Evolutionary conservation across 768 basidiomycete genomes (phyloP), one percentile per base, ranked within the genome.

Genomic region (Tephrocybe sp.): DNA sequence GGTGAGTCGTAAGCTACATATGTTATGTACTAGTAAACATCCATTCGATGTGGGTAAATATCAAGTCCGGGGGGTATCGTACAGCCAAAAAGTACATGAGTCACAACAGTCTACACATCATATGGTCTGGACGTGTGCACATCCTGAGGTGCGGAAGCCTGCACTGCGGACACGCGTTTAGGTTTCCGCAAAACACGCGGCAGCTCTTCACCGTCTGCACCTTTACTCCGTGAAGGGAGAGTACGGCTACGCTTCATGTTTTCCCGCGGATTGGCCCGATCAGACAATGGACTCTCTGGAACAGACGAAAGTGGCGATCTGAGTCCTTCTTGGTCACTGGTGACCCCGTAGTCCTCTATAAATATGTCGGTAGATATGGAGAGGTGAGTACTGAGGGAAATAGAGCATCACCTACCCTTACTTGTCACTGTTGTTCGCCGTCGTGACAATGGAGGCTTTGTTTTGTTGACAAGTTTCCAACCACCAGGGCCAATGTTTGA

Each of bases 221-320:
- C 56, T 56, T 64, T 64, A 47, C 69, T 63, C 31, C 76, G 59
- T 31, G 77, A 73, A 1, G 87, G 87, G 39, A 90, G 47, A 30
- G 87, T 90, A 48, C 80, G 76, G 59, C 87, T 86, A 21, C 87
- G 74, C 42, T 69, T 72, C 21, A 85, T 61, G 8, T 64, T 62
- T 12, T 45, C 13, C 27, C 37, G 37, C 6, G 23, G 62, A 61
- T 30, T 61, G 68, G 42, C 63, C 64, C 33, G 19, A 16, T 39
- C 44, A 19, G 37, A 21, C 29, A 22, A 52, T 23, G 77, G 69
- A 40, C 70, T 61, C 57, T 83, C 80, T 13, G 64, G 57, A 18
- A 79, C 75, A 9, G 82, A 77, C 31, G 79, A 72, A 38, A 80
- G 73, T 4, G 82, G 78, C 36, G 79, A 71, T 38, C 79, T 74